phyloP scores from a whole-genome alignment of 352 stramenopile genomes.

The Aphanomyces cochlioides region DNA sequence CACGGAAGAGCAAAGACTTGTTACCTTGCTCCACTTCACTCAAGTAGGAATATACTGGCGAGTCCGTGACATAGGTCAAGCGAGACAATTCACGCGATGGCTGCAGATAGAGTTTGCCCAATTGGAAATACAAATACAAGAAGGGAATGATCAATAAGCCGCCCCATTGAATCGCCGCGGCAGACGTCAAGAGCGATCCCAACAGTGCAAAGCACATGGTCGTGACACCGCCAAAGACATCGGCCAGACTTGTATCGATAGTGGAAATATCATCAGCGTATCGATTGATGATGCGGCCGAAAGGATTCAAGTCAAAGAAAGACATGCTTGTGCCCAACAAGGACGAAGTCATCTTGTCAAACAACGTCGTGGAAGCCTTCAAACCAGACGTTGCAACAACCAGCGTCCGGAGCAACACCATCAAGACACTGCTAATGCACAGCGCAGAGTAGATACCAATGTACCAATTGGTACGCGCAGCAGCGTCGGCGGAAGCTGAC shows the following conservation, averaged over 20 bases:
- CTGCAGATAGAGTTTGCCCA: constrained; percentile 57
- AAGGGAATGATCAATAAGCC: not conserved
- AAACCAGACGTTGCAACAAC: too few species aligned
- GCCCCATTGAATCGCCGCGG: not conserved
- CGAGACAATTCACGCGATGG: constrained; percentile 68
- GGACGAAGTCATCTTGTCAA: not conserved
- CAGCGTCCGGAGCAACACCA: too few species aligned
- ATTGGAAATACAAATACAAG: constrained; percentile 20
- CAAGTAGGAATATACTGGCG: constrained; percentile 82
- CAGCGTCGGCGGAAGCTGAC: not conserved
- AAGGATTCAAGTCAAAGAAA: constrained; percentile 1
- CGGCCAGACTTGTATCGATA: not conserved
- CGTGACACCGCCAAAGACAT: not conserved
- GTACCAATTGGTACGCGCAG: too few species aligned
- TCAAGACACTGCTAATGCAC: too few species aligned
- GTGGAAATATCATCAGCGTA: not conserved
- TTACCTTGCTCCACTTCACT: constrained; percentile 48
- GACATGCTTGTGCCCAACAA: not conserved
- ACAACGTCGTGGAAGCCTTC: not conserved
- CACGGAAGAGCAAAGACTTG: not conserved
- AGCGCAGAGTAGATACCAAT: too few species aligned
- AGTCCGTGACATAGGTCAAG: constrained; percentile 63
- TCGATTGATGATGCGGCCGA: not conserved
- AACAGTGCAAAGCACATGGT: not conserved
- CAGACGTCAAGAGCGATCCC: not conserved